A percentile compares a stretch with the other conserved stretches of the same genome.
These are phyloP conservation scores for Stemphylium vesicarium DNA, from an alignment of 2,329 filamentous ascomycete genomes.

Conservation along the genomic window DNA sequence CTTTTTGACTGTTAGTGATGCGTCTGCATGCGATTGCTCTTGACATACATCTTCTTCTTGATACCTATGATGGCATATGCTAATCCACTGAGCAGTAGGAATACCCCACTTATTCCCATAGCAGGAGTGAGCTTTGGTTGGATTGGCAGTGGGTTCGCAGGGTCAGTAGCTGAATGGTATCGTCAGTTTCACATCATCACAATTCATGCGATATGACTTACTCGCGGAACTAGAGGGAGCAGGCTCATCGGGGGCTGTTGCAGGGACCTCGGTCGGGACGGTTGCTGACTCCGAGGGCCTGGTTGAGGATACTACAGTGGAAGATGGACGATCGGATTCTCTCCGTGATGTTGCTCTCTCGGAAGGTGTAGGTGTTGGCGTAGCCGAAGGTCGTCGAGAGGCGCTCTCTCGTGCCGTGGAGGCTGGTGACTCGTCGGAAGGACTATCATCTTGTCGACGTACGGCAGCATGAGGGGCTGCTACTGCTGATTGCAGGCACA, in stretches of 20 bases:
- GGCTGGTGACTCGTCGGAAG: slow-evolving; percentile 20
- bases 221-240: slow-evolving; percentile 27
- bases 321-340: slow-evolving; percentile 21
- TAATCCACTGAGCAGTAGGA: slow-evolving; percentile 76
- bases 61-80: slow-evolving; percentile 79
- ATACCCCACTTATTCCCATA: slow-evolving; percentile 76
- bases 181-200: neutral
- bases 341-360: slow-evolving; percentile 16
- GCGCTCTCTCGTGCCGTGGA: slow-evolving; percentile 16
- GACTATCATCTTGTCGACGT: slow-evolving; percentile 40
- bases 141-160: slow-evolving; percentile 65
- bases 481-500: slow-evolving; percentile 33
- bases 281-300: slow-evolving; percentile 22
- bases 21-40: neutral
- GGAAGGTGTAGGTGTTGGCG: slow-evolving; percentile 21
- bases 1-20: slow-evolving; percentile 31
- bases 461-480: slow-evolving; percentile 31
- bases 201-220: slow-evolving; percentile 6
- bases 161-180: slow-evolving; percentile 12
- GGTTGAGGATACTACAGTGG: slow-evolving; percentile 16
- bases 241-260: slow-evolving; percentile 23
- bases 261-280: slow-evolving; percentile 22
- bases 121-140: slow-evolving; percentile 78
- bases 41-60: slow-evolving; percentile 69
- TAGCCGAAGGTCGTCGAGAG: slow-evolving; percentile 23